Conservation (phyloP, 106 monocot genomes). For the Acorus calamus region DNA sequence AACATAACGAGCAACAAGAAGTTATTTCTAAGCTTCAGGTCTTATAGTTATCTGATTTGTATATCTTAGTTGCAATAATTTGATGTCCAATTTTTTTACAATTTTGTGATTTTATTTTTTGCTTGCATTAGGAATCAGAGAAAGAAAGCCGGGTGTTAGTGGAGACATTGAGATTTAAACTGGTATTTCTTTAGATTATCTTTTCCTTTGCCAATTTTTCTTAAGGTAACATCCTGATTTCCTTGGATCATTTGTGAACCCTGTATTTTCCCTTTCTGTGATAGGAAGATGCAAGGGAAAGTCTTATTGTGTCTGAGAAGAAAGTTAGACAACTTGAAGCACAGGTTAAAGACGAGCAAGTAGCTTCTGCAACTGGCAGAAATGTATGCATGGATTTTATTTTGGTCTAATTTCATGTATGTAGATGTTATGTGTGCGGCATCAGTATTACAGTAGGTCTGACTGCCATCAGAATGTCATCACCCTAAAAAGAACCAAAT, state of each 20-base stretch:
- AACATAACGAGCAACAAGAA: constrained; percentile 81
- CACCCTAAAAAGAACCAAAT: neutral
- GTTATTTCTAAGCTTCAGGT: constrained; percentile 83
- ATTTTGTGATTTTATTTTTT: constrained; percentile 2
- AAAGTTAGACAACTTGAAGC: constrained; percentile 74
- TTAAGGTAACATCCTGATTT: too few relatives aligned
- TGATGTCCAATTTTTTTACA: neutral
- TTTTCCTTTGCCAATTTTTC: neutral
- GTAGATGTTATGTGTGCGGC: too few relatives aligned
- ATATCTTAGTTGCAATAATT: neutral
- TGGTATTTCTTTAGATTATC: constrained; percentile 31
- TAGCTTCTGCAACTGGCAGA: constrained; percentile 33
- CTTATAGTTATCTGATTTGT: constrained; percentile 4
- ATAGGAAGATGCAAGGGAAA: constrained; percentile 90
- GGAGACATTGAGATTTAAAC: constrained; percentile 70
- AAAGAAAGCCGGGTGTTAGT: constrained; percentile 75
- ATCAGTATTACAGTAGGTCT: too few relatives aligned
- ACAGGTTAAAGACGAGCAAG: constrained; percentile 65
- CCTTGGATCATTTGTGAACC: neutral
- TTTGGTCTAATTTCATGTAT: too few relatives aligned
- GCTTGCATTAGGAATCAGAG: constrained; percentile 52
- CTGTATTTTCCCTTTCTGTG: constrained; percentile 3
- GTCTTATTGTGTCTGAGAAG: constrained; percentile 67
- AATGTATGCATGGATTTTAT: constrained; percentile 27
- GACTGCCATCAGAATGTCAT: too few relatives aligned